Evolutionary conservation across 306 rosid genomes (phyloP).

Genomic region (Spatholobus suberectus): DNA sequence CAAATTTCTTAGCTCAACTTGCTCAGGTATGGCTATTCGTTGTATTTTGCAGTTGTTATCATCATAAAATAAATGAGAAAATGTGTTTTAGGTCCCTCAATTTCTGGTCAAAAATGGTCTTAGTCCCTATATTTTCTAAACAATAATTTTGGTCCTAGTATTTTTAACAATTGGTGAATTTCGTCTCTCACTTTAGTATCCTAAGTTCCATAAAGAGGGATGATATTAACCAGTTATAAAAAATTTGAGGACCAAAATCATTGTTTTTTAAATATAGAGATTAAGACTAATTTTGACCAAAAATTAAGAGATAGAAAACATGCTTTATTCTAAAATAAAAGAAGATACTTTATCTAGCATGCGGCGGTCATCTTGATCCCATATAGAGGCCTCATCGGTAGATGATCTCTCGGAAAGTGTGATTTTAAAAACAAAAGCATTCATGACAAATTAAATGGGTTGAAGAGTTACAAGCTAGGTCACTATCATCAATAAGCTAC

Average conservation of each 20-base stretch:
- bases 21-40: conserved; percentile 57
- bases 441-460: not conserved
- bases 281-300: not conserved
- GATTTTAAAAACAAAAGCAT: conserved; percentile 1
- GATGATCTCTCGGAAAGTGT: not conserved
- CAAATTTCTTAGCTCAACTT: conserved; percentile 79
- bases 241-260: no score
- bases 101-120: not conserved
- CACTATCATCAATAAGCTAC: not conserved
- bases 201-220: no score
- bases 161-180: no score
- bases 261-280: no score
- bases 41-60: conserved; percentile 11
- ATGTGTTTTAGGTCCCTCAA: no score
- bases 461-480: not conserved
- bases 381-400: not conserved
- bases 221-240: no score
- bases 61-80: not conserved
- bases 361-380: not conserved
- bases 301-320: not conserved
- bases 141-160: not conserved
- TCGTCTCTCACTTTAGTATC: no score
- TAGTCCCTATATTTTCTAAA: not conserved
- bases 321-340: not conserved
- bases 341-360: not conserved